Conservation (phyloP, 2,329 filamentous ascomycete species). For the Cercospora beticola region DNA sequence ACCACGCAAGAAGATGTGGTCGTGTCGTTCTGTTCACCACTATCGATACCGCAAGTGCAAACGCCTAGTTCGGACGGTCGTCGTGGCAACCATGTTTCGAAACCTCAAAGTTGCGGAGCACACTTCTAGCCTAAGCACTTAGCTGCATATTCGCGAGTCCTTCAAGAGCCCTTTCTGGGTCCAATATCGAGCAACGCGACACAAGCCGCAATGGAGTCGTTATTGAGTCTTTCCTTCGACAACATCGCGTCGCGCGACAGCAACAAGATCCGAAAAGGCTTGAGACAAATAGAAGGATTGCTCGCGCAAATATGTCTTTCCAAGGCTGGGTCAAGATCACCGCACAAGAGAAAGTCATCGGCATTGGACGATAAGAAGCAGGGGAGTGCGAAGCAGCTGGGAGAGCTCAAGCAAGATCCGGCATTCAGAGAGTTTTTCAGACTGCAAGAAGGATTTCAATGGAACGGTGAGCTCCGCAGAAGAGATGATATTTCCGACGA, state of each 20-base stretch:
- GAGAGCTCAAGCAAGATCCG: conserved; percentile 73
- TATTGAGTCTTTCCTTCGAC: conserved; percentile 91
- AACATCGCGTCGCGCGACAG: conserved; percentile 92
- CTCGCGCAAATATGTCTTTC: conserved; percentile 92
- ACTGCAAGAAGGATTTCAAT: conserved; percentile 94
- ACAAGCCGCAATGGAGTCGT: conserved; percentile 71
- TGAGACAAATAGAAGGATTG: conserved; percentile 90
- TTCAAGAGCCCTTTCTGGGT: conserved; percentile 15
- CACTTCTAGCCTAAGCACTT: conserved; percentile 11
- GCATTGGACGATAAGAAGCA: conserved; percentile 34
- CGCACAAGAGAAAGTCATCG: conserved; percentile 43
- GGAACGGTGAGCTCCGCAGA: conserved; percentile 64
- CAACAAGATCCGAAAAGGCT: conserved; percentile 85
- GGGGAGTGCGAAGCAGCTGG: conserved; percentile 58
- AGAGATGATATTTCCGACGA: neutral
- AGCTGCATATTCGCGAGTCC: conserved; percentile 22
- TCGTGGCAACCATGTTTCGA: neutral
- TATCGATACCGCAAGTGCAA: neutral
- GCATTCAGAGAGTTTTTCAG: conserved; percentile 96
- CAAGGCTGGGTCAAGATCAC: conserved; percentile 36
- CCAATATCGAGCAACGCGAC: conserved; percentile 10
- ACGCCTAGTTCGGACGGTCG: neutral
- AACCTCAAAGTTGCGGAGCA: conserved; percentile 8
- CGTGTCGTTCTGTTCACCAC: neutral
- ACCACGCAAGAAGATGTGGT: neutral